Evolutionary conservation across 1,284 basidiomycete genomes (phyloP), one percentile per base, ranked within the genome.

Genomic region (Uromyces viciae-fabae): DNA sequence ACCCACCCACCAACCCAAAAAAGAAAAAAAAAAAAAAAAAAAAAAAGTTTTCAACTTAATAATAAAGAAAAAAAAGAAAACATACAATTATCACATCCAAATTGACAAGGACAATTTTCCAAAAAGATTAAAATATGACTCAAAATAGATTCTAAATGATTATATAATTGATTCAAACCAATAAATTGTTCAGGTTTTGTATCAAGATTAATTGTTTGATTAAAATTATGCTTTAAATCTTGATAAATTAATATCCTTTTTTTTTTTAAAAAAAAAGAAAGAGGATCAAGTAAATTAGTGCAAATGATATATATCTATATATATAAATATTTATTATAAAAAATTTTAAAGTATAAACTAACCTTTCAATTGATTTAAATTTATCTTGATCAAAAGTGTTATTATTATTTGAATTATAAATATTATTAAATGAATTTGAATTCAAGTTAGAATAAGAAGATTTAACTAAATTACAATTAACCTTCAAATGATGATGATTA

Each of bases 341-440:
- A 28, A 11, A 28, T 4, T 31, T 14, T 8, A 60, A 60, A 33
- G 58, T 25, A 9, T 9, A 25, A 15, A 25, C 28, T 31, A 3
- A 71, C 68, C 68, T 31, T 17, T 71, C 68, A 25, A 71, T 71
- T 49, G 52, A 14, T 40, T 71, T 52, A 15, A 49, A 15, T 7
- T 71, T 46, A 25, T 71, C 46, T 2, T 46, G 66, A n/a, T 14
- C 14, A 28, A 2, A 17, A 31, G 40, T 28, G 1, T 5, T 9
- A 9, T 71, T 46, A 3, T 17, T 8, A 0, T 15, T 33, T 19
- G 68, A 33, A 0, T 36, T 36, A 7, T 22, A 9, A 22, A 36
- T 36, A 36, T 17, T 22, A 62, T 33, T 31, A 22, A n/a, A n/a
- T n/a, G 11, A 36, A 22, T 49, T 22, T 31, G 62, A 4, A n/a